Conservation (phyloP, 257 asterid genomes). For the Solanum chilense region DNA sequence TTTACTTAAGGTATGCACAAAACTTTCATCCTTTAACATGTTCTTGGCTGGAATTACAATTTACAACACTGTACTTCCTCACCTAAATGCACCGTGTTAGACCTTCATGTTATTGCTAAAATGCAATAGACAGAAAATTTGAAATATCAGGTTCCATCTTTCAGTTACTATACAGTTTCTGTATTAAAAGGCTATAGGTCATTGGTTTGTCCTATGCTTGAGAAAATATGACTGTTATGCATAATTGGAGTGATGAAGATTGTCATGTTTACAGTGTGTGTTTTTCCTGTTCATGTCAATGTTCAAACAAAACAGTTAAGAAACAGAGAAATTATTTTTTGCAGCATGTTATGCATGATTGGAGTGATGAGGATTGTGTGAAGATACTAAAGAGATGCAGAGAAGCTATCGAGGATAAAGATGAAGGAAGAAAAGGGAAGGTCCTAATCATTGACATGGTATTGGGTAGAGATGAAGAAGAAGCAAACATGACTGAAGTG, state of each 20-base stretch:
- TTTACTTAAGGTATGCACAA: conserved; percentile 2
- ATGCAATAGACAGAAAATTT: background rate
- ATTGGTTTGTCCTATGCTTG: background rate
- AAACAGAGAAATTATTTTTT: background rate
- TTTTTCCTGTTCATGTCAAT: background rate
- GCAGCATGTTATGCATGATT: background rate
- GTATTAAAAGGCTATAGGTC: background rate
- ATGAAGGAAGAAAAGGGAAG: background rate
- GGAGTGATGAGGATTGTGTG: background rate
- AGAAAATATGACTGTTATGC: background rate
- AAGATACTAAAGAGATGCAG: background rate
- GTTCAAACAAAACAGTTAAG: background rate
- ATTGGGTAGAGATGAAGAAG: background rate
- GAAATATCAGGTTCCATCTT: conserved; percentile 8
- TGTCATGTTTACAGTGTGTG: background rate
- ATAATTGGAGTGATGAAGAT: background rate
- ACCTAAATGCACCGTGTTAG: conserved; percentile 1
- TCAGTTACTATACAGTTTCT: background rate
- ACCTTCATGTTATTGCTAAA: conserved; percentile 3
- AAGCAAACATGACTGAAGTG: background rate
- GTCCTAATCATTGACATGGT: background rate
- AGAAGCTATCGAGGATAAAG: background rate
- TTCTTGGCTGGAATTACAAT: background rate
- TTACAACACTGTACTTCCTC: background rate
- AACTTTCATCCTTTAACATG: background rate